Evolutionary conservation across 768 basidiomycete genomes (phyloP).

Genomic region (Tephrocybe sp.): DNA sequence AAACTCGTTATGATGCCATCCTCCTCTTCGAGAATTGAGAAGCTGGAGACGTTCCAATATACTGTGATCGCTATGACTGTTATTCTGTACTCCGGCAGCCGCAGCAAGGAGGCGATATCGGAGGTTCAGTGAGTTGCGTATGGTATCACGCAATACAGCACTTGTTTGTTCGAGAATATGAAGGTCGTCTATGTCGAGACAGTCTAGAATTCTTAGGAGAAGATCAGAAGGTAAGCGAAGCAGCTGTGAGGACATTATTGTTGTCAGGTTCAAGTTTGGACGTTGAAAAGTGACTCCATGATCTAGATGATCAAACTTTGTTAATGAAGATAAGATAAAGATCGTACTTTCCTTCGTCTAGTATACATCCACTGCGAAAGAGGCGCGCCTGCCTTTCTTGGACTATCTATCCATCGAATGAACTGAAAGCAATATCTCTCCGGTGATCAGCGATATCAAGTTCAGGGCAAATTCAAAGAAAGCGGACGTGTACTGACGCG

Average conservation of each 20-base stretch:
- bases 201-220: slow-evolving; percentile 25
- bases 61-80: slow-evolving; percentile 14
- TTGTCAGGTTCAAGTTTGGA: too few relatives aligned
- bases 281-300: too few relatives aligned
- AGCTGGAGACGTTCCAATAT: slow-evolving; percentile 22
- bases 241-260: slow-evolving; percentile 10
- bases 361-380: too few relatives aligned
- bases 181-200: slow-evolving; percentile 25
- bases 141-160: slow-evolving; percentile 22
- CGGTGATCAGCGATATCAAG: too few relatives aligned
- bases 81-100: slow-evolving; percentile 26
- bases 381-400: too few relatives aligned
- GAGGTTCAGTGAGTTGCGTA: slow-evolving; percentile 25
- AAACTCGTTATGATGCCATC: slow-evolving; percentile 28
- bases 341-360: too few relatives aligned
- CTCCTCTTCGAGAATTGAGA: slow-evolving; percentile 24
- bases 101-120: slow-evolving; percentile 32
- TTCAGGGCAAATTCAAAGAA: too few relatives aligned
- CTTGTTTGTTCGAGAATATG: slow-evolving; percentile 19
- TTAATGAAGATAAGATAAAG: too few relatives aligned
- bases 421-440: too few relatives aligned
- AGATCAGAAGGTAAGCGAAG: slow-evolving; percentile 31
- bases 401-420: too few relatives aligned
- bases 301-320: too few relatives aligned
- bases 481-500: too few relatives aligned